Conservation (phyloP, 1,284 basidiomycete genomes). For the Schizophyllum commune region DNA sequence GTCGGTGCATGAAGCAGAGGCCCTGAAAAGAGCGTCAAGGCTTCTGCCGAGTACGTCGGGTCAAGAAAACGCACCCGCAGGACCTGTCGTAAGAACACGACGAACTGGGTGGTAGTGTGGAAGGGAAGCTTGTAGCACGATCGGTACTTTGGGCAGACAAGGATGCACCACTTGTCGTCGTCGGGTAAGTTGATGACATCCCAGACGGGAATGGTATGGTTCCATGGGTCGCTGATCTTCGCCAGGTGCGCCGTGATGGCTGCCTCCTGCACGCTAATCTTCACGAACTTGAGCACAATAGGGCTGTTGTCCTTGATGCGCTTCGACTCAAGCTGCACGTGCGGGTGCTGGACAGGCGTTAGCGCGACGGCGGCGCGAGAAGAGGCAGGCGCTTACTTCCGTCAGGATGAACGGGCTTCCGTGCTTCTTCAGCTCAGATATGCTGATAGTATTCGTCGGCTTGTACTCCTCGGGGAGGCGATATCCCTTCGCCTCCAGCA, state of each 20-base stretch:
- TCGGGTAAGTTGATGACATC: constrained; percentile 10
- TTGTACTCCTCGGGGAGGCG: constrained; percentile 8
- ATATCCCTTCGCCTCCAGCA: constrained; percentile 12
- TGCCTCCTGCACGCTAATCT: constrained; percentile 12
- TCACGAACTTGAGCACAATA: constrained; percentile 13
- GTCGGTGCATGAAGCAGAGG: constrained; percentile 14
- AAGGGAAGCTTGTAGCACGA: constrained; percentile 9
- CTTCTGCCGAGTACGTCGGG: not conserved
- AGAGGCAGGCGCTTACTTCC: not conserved
- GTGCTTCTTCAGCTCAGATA: constrained; percentile 1
- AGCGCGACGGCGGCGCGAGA: too few species aligned
- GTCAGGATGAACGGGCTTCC: not conserved
- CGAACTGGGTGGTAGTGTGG: constrained; percentile 8
- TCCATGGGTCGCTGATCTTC: constrained; percentile 11
- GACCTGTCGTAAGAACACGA: constrained; percentile 10
- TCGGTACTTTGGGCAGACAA: constrained; percentile 11
- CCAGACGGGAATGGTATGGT: constrained; percentile 14
- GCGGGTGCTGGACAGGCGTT: constrained; percentile 10
- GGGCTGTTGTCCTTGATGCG: constrained; percentile 11
- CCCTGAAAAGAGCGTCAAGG: constrained; percentile 4
- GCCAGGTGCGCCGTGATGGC: constrained; percentile 10
- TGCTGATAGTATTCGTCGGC: constrained; percentile 8
- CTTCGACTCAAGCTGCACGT: constrained; percentile 8
- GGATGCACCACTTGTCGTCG: constrained; percentile 9
- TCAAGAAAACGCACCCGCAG: constrained; percentile 7